Base-by-base conservation (phyloP, 371 early-diverging fungal species). In the Actinomortierella wolfii region DNA sequence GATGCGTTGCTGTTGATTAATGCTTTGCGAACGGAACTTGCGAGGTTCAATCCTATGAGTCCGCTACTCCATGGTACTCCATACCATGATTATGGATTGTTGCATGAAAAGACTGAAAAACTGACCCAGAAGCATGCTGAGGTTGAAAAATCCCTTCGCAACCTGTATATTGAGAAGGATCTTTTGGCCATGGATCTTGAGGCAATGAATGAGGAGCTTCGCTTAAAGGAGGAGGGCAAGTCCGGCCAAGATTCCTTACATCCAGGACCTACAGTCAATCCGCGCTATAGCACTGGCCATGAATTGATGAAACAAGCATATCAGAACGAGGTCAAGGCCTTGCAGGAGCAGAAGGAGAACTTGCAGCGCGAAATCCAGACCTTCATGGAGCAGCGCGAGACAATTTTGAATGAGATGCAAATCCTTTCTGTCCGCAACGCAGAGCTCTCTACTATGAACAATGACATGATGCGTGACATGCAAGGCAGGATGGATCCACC, bases 391-490 rank as follows among this genome's bases (percentile, higher is more conserved):
- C 56, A 71, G 21, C 53, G 82, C 0, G 74, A 79, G 23, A 76
- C 74, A 7, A 73, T 80, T 7, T 59, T 82, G 21, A 76, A 80
- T 54, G 83, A 83, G 53, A 82, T 83, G 73, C 78, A 82, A 47
- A 76, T 81, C 59, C 71, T 83, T 51, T 83, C 81, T 39, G 82
- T 81, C 20, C 79, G 82, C 26, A 85, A 83, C 28, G 82, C 83
- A 0, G 81, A 85, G 49, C 61, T 83, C 4, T 79, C 82, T 2
- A 76, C 78, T 15, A 78, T 85, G 49, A 82, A 85, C 68, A 85
- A 82, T 51, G 83, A 82, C 53, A 61, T 83, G 47, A 80, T 82
- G 45, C 75, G 82, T 49, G 70, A 82, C 11, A 34, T 34, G 34
- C 34, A 34, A 6, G 34, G 34, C 34, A 34, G 34, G 34, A 34